Base-by-base conservation (phyloP, 139 green algal genomes). In the Chlamydomonas schloesseri region DNA sequence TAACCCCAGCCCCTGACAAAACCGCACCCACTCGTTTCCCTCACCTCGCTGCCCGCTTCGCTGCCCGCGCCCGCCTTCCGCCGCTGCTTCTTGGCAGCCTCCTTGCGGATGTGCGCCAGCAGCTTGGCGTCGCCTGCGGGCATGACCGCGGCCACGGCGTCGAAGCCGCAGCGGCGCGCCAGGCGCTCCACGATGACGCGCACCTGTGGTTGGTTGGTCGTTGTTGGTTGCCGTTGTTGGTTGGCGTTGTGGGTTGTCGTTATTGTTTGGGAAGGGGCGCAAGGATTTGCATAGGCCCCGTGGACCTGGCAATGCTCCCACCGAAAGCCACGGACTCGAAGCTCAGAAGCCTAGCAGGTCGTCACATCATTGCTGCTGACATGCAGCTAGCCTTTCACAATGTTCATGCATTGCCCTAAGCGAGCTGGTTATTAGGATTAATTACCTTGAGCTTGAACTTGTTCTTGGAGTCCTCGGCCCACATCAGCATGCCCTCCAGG, bases 381-480 rank as follows among this genome's bases (percentile, higher is more conserved):
- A n/a, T n/a, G n/a, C n/a, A n/a, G n/a, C n/a, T n/a, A n/a, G n/a
- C n/a, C n/a, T n/a, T n/a, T n/a, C n/a, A n/a, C n/a, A n/a, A n/a
- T n/a, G n/a, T n/a, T n/a, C n/a, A n/a, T n/a, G n/a, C n/a, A n/a
- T n/a, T n/a, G n/a, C n/a, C n/a, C n/a, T n/a, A n/a, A n/a, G n/a
- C n/a, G n/a, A n/a, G n/a, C n/a, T n/a, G n/a, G n/a, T n/a, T n/a
- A n/a, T n/a, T n/a, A n/a, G n/a, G n/a, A n/a, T n/a, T n/a, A n/a
- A n/a, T n/a, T n/a, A 98, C 96, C 95, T 99, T 99, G 42, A 98
- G 88, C 72, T 94, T 95, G 93, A 99, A 99, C 84, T 97, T 97
- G 94, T 99, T 99, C 84, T 99, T 99, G 62, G 88, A 93, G 94
- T 99, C 97, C 55, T 96, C 92, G 0, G 87, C 89, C 97, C 97